Percentiles rank a stretch among this genome's conserved stretches.
phyloP scores from a whole-genome alignment of 352 stramenopile species.

The Salisapilia sapeloensis region DNA sequence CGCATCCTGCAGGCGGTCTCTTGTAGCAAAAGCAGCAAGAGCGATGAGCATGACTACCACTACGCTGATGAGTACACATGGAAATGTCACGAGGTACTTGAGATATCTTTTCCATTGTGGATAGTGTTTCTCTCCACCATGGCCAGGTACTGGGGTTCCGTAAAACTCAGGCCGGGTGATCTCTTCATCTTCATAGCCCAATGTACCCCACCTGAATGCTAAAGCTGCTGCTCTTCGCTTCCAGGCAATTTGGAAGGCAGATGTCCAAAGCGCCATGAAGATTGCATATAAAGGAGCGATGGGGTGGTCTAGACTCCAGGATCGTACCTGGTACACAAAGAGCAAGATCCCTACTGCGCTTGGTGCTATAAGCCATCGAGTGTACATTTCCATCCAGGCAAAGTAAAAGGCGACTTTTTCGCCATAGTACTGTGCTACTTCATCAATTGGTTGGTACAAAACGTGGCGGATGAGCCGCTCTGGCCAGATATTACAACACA shows the following conservation, averaged over 20 bases:
- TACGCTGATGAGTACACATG: constrained; percentile 40
- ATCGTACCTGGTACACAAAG: constrained; percentile 46
- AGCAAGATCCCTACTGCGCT: constrained; percentile 52
- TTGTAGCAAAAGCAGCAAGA: constrained; percentile 55
- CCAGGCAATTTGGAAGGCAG: constrained; percentile 80
- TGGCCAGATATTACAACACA: not conserved
- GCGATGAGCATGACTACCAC: constrained; percentile 29
- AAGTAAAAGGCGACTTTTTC: constrained; percentile 88
- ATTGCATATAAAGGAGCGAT: constrained; percentile 65
- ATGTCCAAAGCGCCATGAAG: constrained; percentile 84
- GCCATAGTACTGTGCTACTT: constrained; percentile 83
- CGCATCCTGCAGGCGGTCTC: constrained; percentile 48
- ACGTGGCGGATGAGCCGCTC: constrained; percentile 10
- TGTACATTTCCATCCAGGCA: constrained; percentile 86
- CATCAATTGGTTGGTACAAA: constrained; percentile 66
- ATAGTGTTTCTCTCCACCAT: constrained; percentile 23
- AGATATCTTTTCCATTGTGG: constrained; percentile 45
- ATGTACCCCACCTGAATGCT: constrained; percentile 80
- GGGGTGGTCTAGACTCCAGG: constrained; percentile 56
- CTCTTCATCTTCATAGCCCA: constrained; percentile 80
- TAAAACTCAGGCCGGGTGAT: constrained; percentile 70
- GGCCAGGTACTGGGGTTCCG: constrained; percentile 21
- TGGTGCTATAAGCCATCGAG: constrained; percentile 71
- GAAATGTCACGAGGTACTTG: constrained; percentile 63
- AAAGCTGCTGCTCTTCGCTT: constrained; percentile 50